These are phyloP conservation scores for Sarcocystis neurona DNA, from an alignment of 169 alveolate species.

Conservation along the genomic window DNA sequence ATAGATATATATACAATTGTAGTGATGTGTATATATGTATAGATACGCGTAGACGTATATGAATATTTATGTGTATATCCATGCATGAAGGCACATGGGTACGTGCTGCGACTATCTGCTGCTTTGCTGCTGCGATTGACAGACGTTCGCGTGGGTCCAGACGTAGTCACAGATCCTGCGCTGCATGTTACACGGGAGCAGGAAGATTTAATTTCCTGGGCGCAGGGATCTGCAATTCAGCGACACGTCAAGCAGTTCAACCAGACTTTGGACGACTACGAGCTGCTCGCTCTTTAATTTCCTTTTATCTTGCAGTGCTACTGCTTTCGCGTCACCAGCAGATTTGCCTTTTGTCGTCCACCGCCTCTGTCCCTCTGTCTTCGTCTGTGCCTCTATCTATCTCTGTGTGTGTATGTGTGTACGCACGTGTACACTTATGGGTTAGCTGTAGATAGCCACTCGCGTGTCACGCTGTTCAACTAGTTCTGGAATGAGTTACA, in stretches of 20 bases:
- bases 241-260: constrained; percentile 82
- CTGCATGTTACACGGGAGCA: constrained; percentile 92
- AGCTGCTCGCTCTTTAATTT: constrained; percentile 61
- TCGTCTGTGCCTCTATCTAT: not conserved
- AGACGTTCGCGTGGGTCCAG: constrained; percentile 88
- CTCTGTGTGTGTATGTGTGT: not conserved
- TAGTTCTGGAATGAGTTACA: no score
- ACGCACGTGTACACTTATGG: not conserved
- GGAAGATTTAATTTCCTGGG: constrained; percentile 98
- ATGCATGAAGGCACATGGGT: not conserved
- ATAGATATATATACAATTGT: no score
- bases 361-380: not conserved
- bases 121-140: not conserved
- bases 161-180: constrained; percentile 94
- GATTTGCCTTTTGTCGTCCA: not conserved
- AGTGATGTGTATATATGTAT: not conserved
- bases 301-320: not conserved
- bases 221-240: constrained; percentile 91
- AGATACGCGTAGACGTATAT: no score
- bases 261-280: constrained; percentile 89
- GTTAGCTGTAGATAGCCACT: not conserved
- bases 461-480: not conserved
- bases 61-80: not conserved
- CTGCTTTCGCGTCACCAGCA: not conserved
- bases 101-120: not conserved